A percentile compares a stretch with the other conserved stretches of the same genome.
These are phyloP conservation scores for Acanthamoeba lenticulata DNA, from an alignment of 208 protist genomes.

Conservation along the genomic window DNA sequence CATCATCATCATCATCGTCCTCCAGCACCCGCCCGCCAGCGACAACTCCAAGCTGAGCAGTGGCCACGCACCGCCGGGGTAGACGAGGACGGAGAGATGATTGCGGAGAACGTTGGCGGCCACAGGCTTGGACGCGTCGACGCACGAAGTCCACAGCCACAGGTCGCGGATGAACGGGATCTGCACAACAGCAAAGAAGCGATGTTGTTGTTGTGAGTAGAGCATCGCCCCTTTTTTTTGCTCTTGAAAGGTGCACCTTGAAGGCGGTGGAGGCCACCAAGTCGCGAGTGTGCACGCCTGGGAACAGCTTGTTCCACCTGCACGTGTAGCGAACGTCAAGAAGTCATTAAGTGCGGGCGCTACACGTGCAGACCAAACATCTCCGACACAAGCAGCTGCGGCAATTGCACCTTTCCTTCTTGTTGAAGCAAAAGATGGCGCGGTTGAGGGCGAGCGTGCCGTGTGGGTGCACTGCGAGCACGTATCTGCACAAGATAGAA, in stretches of 20 bases:
- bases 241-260: not conserved
- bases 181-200: not conserved
- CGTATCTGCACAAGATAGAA: no score
- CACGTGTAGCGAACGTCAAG: not conserved
- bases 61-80: not conserved
- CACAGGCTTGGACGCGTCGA: not conserved
- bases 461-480: constrained; percentile 30
- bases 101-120: constrained; percentile 4
- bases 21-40: not conserved
- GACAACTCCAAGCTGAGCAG: not conserved
- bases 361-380: not conserved
- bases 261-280: constrained; percentile 24
- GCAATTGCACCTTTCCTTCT: not conserved
- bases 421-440: constrained; percentile 48
- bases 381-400: not conserved
- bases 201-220: no score
- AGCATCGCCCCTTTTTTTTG: no score
- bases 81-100: not conserved
- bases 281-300: constrained; percentile 14
- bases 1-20: not conserved
- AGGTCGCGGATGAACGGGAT: constrained; percentile 42
- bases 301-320: constrained; percentile 44
- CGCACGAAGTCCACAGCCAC: constrained; percentile 57
- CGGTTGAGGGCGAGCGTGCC: constrained; percentile 24
- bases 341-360: not conserved